A percentile compares a stretch with the other conserved stretches of the same genome.
Evolutionary conservation across 2,329 filamentous ascomycete genomes (phyloP).

Genomic region (Fusarium oxysporum): DNA sequence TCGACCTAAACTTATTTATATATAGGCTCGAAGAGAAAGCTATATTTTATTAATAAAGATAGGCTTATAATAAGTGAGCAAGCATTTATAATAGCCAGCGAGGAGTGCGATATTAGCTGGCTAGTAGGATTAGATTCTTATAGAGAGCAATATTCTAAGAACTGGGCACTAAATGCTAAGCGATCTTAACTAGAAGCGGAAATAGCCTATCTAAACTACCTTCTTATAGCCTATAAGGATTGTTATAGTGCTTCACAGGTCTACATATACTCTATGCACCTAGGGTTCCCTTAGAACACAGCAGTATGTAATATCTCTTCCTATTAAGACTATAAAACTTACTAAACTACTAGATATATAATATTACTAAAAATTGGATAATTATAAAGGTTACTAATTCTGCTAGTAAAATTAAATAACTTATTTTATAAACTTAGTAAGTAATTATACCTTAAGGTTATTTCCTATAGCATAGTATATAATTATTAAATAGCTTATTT

Average conservation of each 20-base stretch:
- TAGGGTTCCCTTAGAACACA: not conserved
- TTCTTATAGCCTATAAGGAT: not conserved
- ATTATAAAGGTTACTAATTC: not conserved
- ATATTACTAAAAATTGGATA: not conserved
- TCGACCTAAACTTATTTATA: not conserved
- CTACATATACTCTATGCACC: not conserved
- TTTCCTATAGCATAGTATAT: not conserved
- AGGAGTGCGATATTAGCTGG: not conserved
- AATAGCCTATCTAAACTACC: constrained; percentile 1
- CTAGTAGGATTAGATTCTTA: not conserved
- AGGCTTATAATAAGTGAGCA: not conserved
- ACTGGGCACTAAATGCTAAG: not conserved
- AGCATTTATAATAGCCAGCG: not conserved
- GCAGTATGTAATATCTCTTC: not conserved
- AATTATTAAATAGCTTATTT: not conserved
- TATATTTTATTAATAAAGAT: not conserved
- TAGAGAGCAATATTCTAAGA: not conserved
- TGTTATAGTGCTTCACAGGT: not conserved
- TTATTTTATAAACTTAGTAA: not conserved
- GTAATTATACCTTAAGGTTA: not conserved
- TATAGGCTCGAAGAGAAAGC: not conserved
- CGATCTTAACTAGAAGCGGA: not conserved
- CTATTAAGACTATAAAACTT: not conserved
- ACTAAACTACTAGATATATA: not conserved
- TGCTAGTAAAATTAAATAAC: not conserved